These are phyloP conservation scores for Malus asiatica DNA, from an alignment of 306 rosid species.

Conservation along the genomic window DNA sequence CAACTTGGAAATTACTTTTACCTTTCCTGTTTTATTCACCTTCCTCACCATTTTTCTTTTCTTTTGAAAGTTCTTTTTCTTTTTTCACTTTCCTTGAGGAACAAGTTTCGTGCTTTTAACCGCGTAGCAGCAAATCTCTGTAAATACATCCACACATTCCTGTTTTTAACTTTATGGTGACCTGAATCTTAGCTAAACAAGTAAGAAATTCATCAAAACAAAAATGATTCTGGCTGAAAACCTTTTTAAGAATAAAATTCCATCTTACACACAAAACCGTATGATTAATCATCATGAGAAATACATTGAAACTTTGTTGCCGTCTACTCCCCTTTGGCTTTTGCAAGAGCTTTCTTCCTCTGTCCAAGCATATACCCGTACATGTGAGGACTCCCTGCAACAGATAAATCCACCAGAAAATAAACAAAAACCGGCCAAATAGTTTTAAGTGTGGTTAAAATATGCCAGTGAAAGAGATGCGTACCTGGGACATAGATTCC, in stretches of 20 bases:
- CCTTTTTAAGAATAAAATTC: not conserved
- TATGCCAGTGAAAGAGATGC: conserved; percentile 16
- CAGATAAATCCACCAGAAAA: conserved; percentile 7
- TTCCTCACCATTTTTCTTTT: not conserved
- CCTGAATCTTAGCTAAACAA: no score
- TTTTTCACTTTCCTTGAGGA: not conserved
- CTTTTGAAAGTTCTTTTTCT: no score
- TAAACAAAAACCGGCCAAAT: not conserved
- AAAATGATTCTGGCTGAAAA: not conserved
- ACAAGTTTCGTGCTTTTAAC: not conserved
- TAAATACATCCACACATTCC: no score
- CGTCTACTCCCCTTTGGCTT: conserved; percentile 44
- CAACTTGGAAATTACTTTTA: no score
- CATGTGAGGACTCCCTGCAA: conserved; percentile 77
- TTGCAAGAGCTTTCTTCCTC: conserved; percentile 69
- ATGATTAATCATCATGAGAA: conserved; percentile 3
- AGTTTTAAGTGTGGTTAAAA: not conserved
- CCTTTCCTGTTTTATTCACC: not conserved
- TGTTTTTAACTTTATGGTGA: no score
- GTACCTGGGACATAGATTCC: conserved; percentile 67
- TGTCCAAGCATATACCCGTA: conserved; percentile 64
- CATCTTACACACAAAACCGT: conserved; percentile 3
- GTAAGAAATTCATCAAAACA: not conserved
- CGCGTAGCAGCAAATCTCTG: no score
- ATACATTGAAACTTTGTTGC: conserved; percentile 3